A percentile compares a stretch with the other conserved stretches of the same genome.
Conservation (phyloP, 2,329 filamentous ascomycete species). For the Neodidymelliopsis sp. region DNA sequence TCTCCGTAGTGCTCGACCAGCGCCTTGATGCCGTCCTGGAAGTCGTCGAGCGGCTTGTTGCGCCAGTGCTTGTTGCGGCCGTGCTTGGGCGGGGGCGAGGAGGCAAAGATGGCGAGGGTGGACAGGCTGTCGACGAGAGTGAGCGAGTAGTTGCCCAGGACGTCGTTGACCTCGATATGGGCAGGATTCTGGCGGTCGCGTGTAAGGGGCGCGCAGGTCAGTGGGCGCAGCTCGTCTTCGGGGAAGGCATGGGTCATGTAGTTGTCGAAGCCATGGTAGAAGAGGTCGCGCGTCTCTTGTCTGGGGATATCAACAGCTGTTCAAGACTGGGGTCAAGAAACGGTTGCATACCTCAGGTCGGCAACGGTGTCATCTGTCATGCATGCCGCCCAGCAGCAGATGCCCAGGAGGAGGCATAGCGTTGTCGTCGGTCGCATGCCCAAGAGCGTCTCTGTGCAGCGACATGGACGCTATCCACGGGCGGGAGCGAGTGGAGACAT, state of each 20-base stretch:
- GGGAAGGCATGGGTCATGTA: slow-evolving; percentile 95
- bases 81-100: slow-evolving; percentile 67
- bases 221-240: slow-evolving; percentile 90
- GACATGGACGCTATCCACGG: slow-evolving; percentile 38
- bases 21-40: slow-evolving; percentile 79
- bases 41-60: slow-evolving; percentile 62
- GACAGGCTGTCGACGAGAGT: slow-evolving; percentile 95
- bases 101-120: slow-evolving; percentile 90
- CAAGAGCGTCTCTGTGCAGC: slow-evolving; percentile 34
- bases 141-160: slow-evolving; percentile 94
- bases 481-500: not conserved
- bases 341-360: slow-evolving; percentile 44
- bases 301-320: slow-evolving; percentile 25
- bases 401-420: slow-evolving; percentile 42
- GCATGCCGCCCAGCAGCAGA: slow-evolving; percentile 44
- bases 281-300: slow-evolving; percentile 71
- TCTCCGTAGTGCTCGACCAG: slow-evolving; percentile 88
- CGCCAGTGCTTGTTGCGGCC: slow-evolving; percentile 9
- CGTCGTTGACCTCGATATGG: slow-evolving; percentile 90
- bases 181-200: slow-evolving; percentile 81
- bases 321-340: not conserved
- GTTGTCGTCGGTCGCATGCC: slow-evolving; percentile 48
- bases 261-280: slow-evolving; percentile 95
- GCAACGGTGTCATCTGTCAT: slow-evolving; percentile 55
- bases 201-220: slow-evolving; percentile 83